Percentiles rank a stretch among this genome's conserved stretches.
These are phyloP conservation scores for Ceratocystis diversiconidia DNA, from an alignment of 2,329 filamentous ascomycete genomes.

Conservation along the genomic window DNA sequence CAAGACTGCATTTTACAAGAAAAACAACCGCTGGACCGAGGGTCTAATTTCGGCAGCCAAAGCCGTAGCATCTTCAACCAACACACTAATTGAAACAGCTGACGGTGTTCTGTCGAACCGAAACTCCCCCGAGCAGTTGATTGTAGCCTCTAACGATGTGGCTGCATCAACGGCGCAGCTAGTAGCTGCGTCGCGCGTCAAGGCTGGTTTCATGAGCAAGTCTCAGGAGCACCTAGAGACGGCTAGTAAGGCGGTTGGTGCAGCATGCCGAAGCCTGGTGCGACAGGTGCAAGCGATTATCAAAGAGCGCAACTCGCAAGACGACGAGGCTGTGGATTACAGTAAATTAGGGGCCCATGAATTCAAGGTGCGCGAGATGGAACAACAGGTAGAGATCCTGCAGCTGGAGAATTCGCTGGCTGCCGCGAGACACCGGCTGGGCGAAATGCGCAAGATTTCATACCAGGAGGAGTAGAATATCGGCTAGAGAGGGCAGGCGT, in stretches of 20 bases:
- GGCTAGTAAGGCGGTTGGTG: slow-evolving; percentile 83
- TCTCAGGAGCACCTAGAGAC: slow-evolving; percentile 83
- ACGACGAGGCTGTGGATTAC: slow-evolving; percentile 79
- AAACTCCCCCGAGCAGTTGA: slow-evolving; percentile 91
- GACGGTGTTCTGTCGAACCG: slow-evolving; percentile 86
- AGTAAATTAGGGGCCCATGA: slow-evolving; percentile 77
- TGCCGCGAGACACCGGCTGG: slow-evolving; percentile 65
- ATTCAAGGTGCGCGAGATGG: slow-evolving; percentile 98
- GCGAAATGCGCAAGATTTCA: slow-evolving; percentile 96
- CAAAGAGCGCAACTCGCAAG: slow-evolving; percentile 65
- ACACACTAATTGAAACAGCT: slow-evolving; percentile 92
- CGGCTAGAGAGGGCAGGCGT: not conserved
- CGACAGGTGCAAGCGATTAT: slow-evolving; percentile 92
- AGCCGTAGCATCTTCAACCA: slow-evolving; percentile 84
- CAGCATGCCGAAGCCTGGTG: slow-evolving; percentile 74
- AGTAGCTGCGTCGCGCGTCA: slow-evolving; percentile 87
- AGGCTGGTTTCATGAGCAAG: slow-evolving; percentile 96
- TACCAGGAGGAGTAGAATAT: slow-evolving; percentile 58
- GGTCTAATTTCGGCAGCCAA: slow-evolving; percentile 95
- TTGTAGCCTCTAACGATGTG: slow-evolving; percentile 94
- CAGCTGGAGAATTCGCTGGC: slow-evolving; percentile 81
- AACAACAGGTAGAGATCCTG: slow-evolving; percentile 98
- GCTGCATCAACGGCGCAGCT: slow-evolving; percentile 92
- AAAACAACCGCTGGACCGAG: slow-evolving; percentile 99
- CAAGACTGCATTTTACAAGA: slow-evolving; percentile 94